Conservation (phyloP, 345 rosid species). For the Lepidium didymum region DNA sequence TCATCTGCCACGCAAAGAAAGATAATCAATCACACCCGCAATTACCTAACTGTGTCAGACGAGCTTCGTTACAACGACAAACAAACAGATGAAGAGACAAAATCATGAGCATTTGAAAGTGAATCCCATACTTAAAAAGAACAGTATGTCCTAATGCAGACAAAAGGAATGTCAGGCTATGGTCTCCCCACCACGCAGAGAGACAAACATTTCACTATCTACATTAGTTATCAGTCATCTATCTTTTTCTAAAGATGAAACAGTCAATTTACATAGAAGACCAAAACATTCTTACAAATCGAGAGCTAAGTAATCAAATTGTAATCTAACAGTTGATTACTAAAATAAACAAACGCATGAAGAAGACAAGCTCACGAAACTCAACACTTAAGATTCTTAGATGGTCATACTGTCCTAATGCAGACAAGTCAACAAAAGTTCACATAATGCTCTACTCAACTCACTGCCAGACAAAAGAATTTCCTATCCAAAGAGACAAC, state of each 20-base stretch:
- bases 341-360: not conserved
- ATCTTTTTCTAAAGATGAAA: not conserved
- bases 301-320: not conserved
- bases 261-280: conserved; percentile 2
- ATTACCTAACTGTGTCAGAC: not conserved
- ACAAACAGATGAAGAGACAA: conserved; percentile 1
- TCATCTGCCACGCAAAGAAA: conserved; percentile 55
- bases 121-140: not conserved
- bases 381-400: not conserved
- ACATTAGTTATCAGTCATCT: not conserved
- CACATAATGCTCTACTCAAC: not conserved
- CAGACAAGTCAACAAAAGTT: conserved; percentile 20
- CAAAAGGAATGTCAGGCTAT: conserved; percentile 3
- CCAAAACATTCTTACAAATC: not conserved
- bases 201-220: not conserved
- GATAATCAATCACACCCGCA: not conserved
- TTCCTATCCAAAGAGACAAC: conserved; percentile 17
- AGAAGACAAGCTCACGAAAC: not conserved
- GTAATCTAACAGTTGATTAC: not conserved
- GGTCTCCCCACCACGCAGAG: conserved; percentile 5
- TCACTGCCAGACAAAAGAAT: conserved; percentile 17
- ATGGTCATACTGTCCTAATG: conserved; percentile 10
- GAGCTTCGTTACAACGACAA: not conserved
- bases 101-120: not conserved
- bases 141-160: conserved; percentile 8